A percentile compares a stretch with the other conserved stretches of the same genome.
phyloP scores from a whole-genome alignment of 306 rosid species.

The Erythrophleum fordii region DNA sequence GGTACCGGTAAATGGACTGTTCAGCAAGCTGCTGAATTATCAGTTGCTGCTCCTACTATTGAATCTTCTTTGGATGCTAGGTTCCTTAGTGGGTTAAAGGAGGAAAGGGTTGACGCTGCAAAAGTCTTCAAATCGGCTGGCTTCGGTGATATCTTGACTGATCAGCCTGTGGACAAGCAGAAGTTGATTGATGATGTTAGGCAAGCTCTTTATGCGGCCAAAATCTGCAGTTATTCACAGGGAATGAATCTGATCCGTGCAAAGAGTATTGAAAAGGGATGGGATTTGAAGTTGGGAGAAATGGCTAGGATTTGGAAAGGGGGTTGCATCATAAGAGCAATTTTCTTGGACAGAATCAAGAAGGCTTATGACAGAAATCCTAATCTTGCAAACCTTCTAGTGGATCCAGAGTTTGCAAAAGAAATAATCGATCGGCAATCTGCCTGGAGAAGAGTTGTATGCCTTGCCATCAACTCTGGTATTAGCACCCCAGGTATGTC shows the following conservation, averaged over 20 bases:
- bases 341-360: slow-evolving; percentile 85
- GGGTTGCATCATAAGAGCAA: slow-evolving; percentile 86
- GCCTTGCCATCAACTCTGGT: slow-evolving; percentile 85
- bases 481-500: slow-evolving; percentile 95
- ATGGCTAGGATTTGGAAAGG: slow-evolving; percentile 97
- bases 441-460: slow-evolving; percentile 87
- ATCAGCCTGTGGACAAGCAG: slow-evolving; percentile 71
- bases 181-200: slow-evolving; percentile 82
- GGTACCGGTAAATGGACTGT: slow-evolving; percentile 97
- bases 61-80: slow-evolving; percentile 92
- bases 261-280: slow-evolving; percentile 83
- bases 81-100: slow-evolving; percentile 92
- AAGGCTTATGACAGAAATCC: slow-evolving; percentile 82
- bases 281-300: slow-evolving; percentile 82
- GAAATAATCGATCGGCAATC: slow-evolving; percentile 84
- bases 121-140: slow-evolving; percentile 72
- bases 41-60: slow-evolving; percentile 92
- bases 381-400: slow-evolving; percentile 82
- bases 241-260: slow-evolving; percentile 96
- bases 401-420: slow-evolving; percentile 89
- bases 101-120: slow-evolving; percentile 87
- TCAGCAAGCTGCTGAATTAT: slow-evolving; percentile 95
- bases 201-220: slow-evolving; percentile 86
- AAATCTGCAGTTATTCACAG: slow-evolving; percentile 94
- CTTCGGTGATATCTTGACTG: slow-evolving; percentile 57